phyloP scores from a whole-genome alignment of 441 rosid genomes.

The Bocquillonia castaneifolia region DNA sequence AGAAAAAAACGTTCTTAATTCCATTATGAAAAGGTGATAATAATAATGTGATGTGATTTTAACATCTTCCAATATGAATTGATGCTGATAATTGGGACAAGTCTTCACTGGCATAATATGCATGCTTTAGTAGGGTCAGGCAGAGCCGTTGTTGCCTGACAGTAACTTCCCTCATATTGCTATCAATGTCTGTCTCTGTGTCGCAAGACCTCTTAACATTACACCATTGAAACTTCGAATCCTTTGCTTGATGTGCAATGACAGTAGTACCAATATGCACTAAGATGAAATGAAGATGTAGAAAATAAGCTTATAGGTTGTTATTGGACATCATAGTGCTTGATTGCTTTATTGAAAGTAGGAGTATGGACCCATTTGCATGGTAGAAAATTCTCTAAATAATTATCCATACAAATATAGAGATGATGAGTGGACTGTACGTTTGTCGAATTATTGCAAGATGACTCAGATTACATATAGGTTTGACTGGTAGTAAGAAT shows the following conservation, averaged over 20 bases:
- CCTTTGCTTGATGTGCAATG: no score
- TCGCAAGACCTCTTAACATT: constrained; percentile 2
- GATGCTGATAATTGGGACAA: not conserved
- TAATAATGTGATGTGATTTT: not conserved
- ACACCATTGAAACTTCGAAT: not conserved
- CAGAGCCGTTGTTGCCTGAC: not conserved
- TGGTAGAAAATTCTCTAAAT: not conserved
- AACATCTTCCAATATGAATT: not conserved
- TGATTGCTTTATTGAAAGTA: not conserved
- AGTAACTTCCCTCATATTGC: constrained; percentile 8
- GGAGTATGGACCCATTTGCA: not conserved
- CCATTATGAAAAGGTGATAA: not conserved
- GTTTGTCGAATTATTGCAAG: not conserved
- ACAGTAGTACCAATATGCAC: no score
- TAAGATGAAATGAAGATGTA: not conserved
- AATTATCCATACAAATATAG: no score
- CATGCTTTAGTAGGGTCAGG: no score
- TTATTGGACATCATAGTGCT: no score
- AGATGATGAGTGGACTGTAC: no score
- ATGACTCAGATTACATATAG: not conserved
- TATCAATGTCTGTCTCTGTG: not conserved
- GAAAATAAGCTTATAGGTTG: not conserved
- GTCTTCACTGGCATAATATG: no score
- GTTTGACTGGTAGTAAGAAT: not conserved
- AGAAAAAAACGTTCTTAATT: not conserved